A percentile compares a stretch with the other conserved stretches of the same genome.
Evolutionary conservation across 176 grass and related monocot species (phyloP).

Genomic region (Cenchrus purpureus): DNA sequence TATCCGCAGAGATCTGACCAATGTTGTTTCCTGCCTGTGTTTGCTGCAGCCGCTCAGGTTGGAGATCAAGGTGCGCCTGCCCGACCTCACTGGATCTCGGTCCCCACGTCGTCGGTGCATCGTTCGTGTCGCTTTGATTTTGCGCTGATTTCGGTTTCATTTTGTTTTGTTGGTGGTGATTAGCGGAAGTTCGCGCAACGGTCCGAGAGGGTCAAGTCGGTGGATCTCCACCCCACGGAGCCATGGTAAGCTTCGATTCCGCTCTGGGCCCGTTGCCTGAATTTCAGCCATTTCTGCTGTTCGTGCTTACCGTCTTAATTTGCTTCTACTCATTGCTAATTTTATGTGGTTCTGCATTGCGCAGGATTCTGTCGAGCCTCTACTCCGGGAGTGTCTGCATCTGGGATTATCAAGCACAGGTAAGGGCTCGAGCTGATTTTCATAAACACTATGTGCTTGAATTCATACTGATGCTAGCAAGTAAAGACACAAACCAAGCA

Average conservation of each 20-base stretch:
- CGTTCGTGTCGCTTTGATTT: conserved; percentile 18
- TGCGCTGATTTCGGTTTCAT: conserved; percentile 26
- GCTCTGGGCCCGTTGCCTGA: neutral
- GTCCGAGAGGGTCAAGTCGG: conserved; percentile 95
- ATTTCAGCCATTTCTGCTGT: conserved; percentile 11
- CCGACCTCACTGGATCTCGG: conserved; percentile 42
- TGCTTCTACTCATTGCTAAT: conserved; percentile 27
- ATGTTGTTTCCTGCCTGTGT: conserved; percentile 47
- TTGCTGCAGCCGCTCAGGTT: conserved; percentile 91
- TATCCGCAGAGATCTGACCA: conserved; percentile 67
- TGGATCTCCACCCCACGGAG: conserved; percentile 97
- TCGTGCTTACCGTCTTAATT: conserved; percentile 4
- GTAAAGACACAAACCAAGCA: neutral
- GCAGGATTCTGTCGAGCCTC: conserved; percentile 90
- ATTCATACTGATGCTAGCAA: neutral
- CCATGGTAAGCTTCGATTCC: conserved; percentile 70
- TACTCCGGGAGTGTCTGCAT: conserved; percentile 98
- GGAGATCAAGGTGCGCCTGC: conserved; percentile 94
- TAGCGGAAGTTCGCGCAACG: conserved; percentile 96
- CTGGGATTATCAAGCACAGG: conserved; percentile 98
- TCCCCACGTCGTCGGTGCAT: conserved; percentile 14
- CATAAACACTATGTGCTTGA: neutral
- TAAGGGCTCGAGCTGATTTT: conserved; percentile 26
- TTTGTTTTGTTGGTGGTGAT: conserved; percentile 42
- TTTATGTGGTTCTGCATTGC: conserved; percentile 32